These are phyloP conservation scores for Alnus rubra DNA, from an alignment of 306 rosid species.

Conservation along the genomic window DNA sequence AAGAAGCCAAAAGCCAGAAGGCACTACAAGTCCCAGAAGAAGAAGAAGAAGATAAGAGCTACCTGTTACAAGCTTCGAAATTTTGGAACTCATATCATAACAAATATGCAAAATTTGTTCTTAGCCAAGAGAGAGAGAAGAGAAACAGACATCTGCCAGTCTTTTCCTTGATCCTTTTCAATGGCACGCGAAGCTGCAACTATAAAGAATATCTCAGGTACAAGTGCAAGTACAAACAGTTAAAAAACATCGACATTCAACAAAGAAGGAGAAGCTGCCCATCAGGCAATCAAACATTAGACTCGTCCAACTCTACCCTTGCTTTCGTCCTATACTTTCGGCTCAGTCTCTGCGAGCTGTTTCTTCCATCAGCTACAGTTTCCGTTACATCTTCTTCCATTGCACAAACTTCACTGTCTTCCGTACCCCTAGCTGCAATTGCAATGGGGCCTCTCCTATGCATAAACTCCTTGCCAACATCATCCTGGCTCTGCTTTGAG, in stretches of 20 bases:
- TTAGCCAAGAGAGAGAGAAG: too few species aligned
- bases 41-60: background rate
- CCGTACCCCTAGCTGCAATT: conserved; percentile 51
- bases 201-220: background rate
- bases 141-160: background rate
- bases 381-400: conserved; percentile 91
- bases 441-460: conserved; percentile 39
- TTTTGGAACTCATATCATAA: background rate
- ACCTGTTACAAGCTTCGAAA: background rate
- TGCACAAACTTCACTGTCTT: conserved; percentile 59
- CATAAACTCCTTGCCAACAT: conserved; percentile 36
- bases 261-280: background rate
- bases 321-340: conserved; percentile 72
- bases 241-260: background rate
- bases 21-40: background rate
- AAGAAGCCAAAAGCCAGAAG: background rate
- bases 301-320: conserved; percentile 43
- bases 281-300: conserved; percentile 13
- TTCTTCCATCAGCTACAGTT: conserved; percentile 30
- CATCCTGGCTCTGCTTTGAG: conserved; percentile 44
- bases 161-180: conserved; percentile 1
- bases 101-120: background rate
- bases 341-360: conserved; percentile 45
- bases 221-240: background rate
- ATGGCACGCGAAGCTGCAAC: background rate